Base-by-base conservation (phyloP, 768 basidiomycete genomes). In the Cystoderma amianthinum region DNA sequence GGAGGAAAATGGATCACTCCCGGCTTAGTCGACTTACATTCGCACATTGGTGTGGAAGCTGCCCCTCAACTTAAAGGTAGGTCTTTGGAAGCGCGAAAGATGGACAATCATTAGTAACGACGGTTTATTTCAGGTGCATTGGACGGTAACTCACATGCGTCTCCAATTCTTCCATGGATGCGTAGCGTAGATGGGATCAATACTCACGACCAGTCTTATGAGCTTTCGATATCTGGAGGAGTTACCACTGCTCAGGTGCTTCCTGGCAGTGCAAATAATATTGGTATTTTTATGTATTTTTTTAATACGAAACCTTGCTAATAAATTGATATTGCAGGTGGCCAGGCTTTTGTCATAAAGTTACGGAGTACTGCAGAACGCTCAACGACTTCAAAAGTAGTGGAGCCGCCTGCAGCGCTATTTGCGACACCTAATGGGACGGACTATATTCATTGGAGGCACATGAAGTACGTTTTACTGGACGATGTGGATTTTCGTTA, bases 301-400 rank as follows among this genome's bases (percentile, higher is more conserved):
- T 18, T 34, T 24, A 15, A 34, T 24, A 17, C 2, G 5, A 30
- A 6, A 6, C 12, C 20, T 25, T 10, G 24, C 2, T 20, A 25
- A 21, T 30, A 16, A 17, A 10, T 23, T 30, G 7, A 13, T 41
- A 36, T 17, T 34, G 4, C 36, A 82, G 85, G 84, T 33, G 87
- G 87, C 15, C 85, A 87, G 51, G 82, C 84, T 0, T 88, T 85
- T 54, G 64, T 78, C 2, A 85, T 90, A 53, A 91, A 91, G 55
- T 56, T 85, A 3, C 71, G 89, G 18, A 66, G 69, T n/a, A 90
- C 86, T 0, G 49, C 62, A 0, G 85, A 85, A 52, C 71, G 78
- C n/a, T 81, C 82, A 0, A 71, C 81, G 0, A 74, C 73, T 12
- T 75, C 81, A 0, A 74, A 81, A 64, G 67, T 87, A 3, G 65